Base-by-base conservation (phyloP, 148 eudicot species). In the Talinum fruticosum region DNA sequence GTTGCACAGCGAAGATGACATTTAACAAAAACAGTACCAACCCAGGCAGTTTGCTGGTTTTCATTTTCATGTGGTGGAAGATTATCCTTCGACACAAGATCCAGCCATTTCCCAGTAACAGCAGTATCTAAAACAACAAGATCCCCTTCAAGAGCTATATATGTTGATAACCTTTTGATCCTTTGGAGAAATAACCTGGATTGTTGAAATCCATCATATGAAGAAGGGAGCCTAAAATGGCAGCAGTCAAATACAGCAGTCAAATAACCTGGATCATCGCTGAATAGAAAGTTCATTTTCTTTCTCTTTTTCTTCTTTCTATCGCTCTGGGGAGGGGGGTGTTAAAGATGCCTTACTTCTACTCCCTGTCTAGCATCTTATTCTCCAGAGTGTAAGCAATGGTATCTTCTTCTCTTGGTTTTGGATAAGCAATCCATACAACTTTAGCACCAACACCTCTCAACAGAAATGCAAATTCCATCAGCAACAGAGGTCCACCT, bases 91-190 rank as follows among this genome's bases (percentile, higher is more conserved):
- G 93, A 87, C 66, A 96, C 97, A 73, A 92, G 87, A 84, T 90
- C 94, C 78, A 96, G 80, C 99, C 99, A 96, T 88, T 93, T 93
- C 78, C 99, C 99, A 83, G 99, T 90, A 75, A 96, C 99, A 74
- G 99, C 99, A 85, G 99, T 96, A 78, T 96, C 93, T 79, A 96
- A 78, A 84, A 93, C 87, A 53, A 96, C 94, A 79, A 96, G 79
- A 83, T 96, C 97, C 81, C 97, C 97, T 88, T 89, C 90, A 68
- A 96, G 82, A 76, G 99, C 97, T 68, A 85, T n/a, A n/a, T n/a
- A n/a, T 88, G 79, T 91, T 93, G 74, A 96, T 82, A 79, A 97
- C 94, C 87, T 93, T 87, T 82, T 90, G 88, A 70, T 92, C 93
- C 84, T 83, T 96, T 49, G 99, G 90, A 77, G 94, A 81, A 24